Evolutionary conservation across 2,329 filamentous ascomycete species (phyloP), one percentile per base, ranked within the genome.

Genomic region (Malbranchea zuffiana): DNA sequence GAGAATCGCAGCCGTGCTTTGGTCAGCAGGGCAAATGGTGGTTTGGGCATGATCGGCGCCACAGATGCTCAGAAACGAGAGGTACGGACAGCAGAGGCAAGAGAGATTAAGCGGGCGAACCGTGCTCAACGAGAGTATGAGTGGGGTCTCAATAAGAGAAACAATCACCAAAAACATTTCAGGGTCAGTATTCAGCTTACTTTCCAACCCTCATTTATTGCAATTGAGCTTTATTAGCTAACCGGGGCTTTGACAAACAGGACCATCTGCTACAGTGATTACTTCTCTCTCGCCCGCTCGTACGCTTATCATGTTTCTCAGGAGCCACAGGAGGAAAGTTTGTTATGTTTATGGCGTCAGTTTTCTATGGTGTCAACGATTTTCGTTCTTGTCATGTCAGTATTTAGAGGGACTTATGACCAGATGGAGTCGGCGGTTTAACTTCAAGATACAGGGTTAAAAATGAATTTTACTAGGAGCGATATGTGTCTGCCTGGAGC

Each of bases 111-210:
- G 52, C 66, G 73, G 40, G 75, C 78, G 48, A 69, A 79, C 45
- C 67, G 74, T 35, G 69, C 73, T 18, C 66, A 71, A 45, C 75
- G 72, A 52, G 69, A 70, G 44, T 78, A 78, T 49, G 72, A 82
- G 44, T 81, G 77, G 62, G 72, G 73, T 20, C 71, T 85, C 51
- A 79, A 88, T 53, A 80, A 75, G 65, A 73, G 73, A 51, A 69
- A 66, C 43, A 94, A 95, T 62, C 72, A 72, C 67, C 84, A 92
- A 58, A 81, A 81, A 62, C 77, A 82, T 57, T 82, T 71, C 68
- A 68, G 78, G 53, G 72, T 72, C 63, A 61, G 68, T 62, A 35
- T 42, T 23, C 10, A 11, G 18, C 15, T 20, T 13, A 11, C 5
- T 24, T 32, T 33, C 8, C 4, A n/a, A 26, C 13, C 13, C 21